Evolutionary conservation across 306 rosid species (phyloP).

Genomic region (Adenanthera pavonina): DNA sequence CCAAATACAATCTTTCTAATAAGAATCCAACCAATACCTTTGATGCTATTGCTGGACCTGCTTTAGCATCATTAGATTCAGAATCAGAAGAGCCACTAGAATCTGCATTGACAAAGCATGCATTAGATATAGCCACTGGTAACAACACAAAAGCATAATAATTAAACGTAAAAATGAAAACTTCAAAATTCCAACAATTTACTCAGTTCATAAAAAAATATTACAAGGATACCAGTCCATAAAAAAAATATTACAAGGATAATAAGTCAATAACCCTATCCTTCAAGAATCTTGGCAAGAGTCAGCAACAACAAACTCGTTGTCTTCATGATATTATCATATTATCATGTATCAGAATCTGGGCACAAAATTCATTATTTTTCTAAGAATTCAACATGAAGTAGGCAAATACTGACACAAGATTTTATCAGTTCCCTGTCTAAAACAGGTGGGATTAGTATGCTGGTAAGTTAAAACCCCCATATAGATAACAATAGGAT

Average conservation of each 20-base stretch:
- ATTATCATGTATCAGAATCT: conserved; percentile 21
- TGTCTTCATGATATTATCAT: not conserved
- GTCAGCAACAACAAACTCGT: conserved; percentile 12
- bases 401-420: not conserved
- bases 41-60: conserved; percentile 49
- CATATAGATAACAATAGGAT: not conserved
- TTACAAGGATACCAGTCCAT: not conserved
- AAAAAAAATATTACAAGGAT: conserved; percentile 8
- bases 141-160: conserved; percentile 1
- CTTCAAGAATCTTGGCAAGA: not conserved
- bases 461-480: not conserved
- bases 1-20: conserved; percentile 9
- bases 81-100: conserved; percentile 66
- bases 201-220: conserved; percentile 9
- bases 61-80: conserved; percentile 58
- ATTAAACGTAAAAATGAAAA: conserved; percentile 26
- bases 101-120: conserved; percentile 53
- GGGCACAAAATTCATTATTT: not conserved
- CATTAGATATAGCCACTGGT: conserved; percentile 26
- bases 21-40: conserved; percentile 50
- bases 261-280: conserved; percentile 13
- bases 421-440: not conserved
- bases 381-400: conserved; percentile 13
- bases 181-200: not conserved
- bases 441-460: not conserved